Evolutionary conservation across 345 rosid genomes (phyloP).

Genomic region (Noccaea caerulescens): DNA sequence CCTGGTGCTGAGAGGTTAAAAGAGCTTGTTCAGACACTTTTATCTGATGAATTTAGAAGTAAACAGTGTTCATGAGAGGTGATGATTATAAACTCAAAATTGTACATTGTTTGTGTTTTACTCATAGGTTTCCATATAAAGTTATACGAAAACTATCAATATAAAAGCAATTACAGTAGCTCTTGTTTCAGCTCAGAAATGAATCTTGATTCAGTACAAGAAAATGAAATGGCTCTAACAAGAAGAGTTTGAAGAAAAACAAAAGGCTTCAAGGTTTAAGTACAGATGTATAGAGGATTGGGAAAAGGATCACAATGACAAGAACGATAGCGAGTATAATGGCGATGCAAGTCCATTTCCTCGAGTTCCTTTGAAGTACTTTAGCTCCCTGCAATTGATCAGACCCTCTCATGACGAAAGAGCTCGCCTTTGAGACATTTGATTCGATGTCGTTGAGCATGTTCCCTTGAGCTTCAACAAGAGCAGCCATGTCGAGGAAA

Average conservation of each 20-base stretch:
- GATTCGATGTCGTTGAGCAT: slow-evolving; percentile 82
- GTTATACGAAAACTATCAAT: slow-evolving; percentile 25
- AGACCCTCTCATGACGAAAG: slow-evolving; percentile 64
- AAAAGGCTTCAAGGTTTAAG: slow-evolving; percentile 31
- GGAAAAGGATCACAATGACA: slow-evolving; percentile 45
- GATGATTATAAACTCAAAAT: slow-evolving; percentile 17
- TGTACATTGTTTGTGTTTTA: slow-evolving; percentile 38
- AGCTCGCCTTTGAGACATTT: slow-evolving; percentile 70
- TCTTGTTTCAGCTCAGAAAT: neutral
- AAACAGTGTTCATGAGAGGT: slow-evolving; percentile 62
- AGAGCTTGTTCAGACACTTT: slow-evolving; percentile 53
- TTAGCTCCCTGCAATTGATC: slow-evolving; percentile 59
- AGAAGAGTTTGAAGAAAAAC: slow-evolving; percentile 4
- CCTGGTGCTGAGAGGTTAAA: slow-evolving; percentile 73
- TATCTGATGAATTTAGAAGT: slow-evolving; percentile 57
- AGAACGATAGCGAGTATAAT: slow-evolving; percentile 45
- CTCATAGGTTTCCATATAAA: slow-evolving; percentile 23
- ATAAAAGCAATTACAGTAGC: slow-evolving; percentile 16
- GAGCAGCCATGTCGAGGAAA: slow-evolving; percentile 85
- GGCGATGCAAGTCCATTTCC: slow-evolving; percentile 73
- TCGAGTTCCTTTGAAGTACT: slow-evolving; percentile 58
- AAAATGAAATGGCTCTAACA: slow-evolving; percentile 21
- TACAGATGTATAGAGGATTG: slow-evolving; percentile 30
- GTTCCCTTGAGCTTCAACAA: slow-evolving; percentile 80
- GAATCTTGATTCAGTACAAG: slow-evolving; percentile 27